A percentile compares a stretch with the other conserved stretches of the same genome.
phyloP scores from a whole-genome alignment of 257 asterid species.

The Buddleja alternifolia region DNA sequence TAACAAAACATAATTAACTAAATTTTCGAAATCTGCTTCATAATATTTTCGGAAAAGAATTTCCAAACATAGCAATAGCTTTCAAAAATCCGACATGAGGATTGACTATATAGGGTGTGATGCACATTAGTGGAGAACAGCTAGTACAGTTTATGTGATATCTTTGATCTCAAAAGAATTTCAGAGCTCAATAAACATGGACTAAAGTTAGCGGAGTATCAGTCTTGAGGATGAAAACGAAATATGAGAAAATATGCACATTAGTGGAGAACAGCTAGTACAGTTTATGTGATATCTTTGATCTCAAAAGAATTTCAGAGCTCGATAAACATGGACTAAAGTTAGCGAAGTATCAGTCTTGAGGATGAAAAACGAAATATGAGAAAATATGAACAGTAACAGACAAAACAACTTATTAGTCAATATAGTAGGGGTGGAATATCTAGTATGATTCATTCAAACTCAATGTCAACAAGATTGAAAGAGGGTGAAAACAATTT shows the following conservation, averaged over 20 bases:
- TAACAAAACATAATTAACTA: no score
- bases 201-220: no score
- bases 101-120: background rate
- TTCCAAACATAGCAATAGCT: background rate
- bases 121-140: background rate
- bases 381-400: background rate
- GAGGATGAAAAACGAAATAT: background rate
- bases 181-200: background rate
- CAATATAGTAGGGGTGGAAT: slow-evolving; percentile 1
- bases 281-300: background rate
- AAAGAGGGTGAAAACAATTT: background rate
- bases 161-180: background rate
- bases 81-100: background rate
- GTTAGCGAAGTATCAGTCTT: no score
- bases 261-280: background rate
- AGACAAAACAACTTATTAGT: background rate
- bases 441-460: background rate
- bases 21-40: no score
- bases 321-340: background rate
- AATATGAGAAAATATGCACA: no score
- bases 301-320: background rate
- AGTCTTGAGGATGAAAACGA: no score
- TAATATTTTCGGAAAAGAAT: no score
- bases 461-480: background rate
- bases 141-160: background rate